A percentile compares a stretch with the other conserved stretches of the same genome.
These are phyloP conservation scores for Ambispora gerdemannii DNA, from an alignment of 192 early-diverging fungal genomes.

Conservation along the genomic window DNA sequence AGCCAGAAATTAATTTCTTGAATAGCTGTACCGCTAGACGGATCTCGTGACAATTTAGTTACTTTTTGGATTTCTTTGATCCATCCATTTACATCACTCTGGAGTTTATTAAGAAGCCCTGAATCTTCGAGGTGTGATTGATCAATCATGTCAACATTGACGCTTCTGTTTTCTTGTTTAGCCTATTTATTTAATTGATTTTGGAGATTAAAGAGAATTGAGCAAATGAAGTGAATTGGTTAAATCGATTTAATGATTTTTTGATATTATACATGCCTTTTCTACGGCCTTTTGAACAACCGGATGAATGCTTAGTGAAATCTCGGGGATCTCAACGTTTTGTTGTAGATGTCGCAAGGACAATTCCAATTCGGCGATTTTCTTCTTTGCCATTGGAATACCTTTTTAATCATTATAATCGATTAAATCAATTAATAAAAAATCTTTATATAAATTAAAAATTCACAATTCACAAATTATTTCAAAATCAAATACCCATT, in stretches of 20 bases:
- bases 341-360: conserved; percentile 94
- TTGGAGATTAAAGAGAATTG: too few species aligned
- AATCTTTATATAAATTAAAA: background rate
- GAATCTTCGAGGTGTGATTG: conserved; percentile 73
- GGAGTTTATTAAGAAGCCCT: conserved; percentile 88
- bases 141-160: conserved; percentile 74
- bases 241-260: too few species aligned
- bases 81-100: conserved; percentile 96
- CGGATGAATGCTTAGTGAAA: conserved; percentile 82
- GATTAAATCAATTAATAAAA: background rate
- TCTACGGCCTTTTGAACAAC: conserved; percentile 67
- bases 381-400: conserved; percentile 96
- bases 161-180: conserved; percentile 58
- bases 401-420: conserved; percentile 43
- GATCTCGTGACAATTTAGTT: conserved; percentile 81
- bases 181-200: conserved; percentile 52
- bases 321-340: conserved; percentile 97
- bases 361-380: conserved; percentile 96
- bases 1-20: conserved; percentile 99
- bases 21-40: conserved; percentile 83
- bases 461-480: background rate
- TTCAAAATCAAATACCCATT: conserved; percentile 64
- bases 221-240: too few species aligned
- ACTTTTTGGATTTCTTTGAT: conserved; percentile 99
- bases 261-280: conserved; percentile 33